phyloP scores from a whole-genome alignment of 305 asterid genomes.

The Caryopteris hybrid region DNA sequence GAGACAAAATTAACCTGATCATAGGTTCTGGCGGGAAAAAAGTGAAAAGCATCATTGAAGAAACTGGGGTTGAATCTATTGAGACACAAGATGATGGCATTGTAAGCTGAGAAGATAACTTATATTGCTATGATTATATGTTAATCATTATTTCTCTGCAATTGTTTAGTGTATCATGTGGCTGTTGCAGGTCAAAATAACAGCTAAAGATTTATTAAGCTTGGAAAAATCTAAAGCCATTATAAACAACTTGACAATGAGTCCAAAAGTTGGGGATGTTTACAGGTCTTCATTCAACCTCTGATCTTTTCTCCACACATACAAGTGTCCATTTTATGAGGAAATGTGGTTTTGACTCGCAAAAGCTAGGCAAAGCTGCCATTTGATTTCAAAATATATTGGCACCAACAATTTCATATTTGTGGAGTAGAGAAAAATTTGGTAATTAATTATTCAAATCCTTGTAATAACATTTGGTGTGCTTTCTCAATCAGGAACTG shows the following conservation, averaged over 20 bases:
- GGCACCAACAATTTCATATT: background rate
- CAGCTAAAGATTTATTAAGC: slow-evolving; percentile 73
- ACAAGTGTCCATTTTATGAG: background rate
- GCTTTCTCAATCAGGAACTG: slow-evolving; percentile 63
- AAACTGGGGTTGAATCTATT: slow-evolving; percentile 83
- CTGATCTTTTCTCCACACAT: background rate
- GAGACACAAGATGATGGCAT: slow-evolving; percentile 79
- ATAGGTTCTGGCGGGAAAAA: slow-evolving; percentile 96
- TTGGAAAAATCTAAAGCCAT: slow-evolving; percentile 83
- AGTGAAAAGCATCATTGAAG: slow-evolving; percentile 95
- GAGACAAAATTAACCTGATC: slow-evolving; percentile 76
- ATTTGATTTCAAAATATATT: background rate
- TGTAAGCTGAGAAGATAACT: slow-evolving; percentile 45
- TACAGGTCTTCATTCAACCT: slow-evolving; percentile 53
- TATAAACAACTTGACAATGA: slow-evolving; percentile 72
- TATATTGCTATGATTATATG: background rate
- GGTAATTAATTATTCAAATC: slow-evolving; percentile 5
- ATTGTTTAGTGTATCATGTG: slow-evolving; percentile 17
- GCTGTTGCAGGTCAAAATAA: slow-evolving; percentile 71
- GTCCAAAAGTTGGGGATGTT: slow-evolving; percentile 82
- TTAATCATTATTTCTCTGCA: slow-evolving; percentile 17
- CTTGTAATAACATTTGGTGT: slow-evolving; percentile 6
- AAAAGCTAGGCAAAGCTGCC: background rate
- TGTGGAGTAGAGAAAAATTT: too few species aligned
- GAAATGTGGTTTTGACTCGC: slow-evolving; percentile 6